phyloP scores from a whole-genome alignment of 768 basidiomycete genomes.

The Mrakia gelida region DNA sequence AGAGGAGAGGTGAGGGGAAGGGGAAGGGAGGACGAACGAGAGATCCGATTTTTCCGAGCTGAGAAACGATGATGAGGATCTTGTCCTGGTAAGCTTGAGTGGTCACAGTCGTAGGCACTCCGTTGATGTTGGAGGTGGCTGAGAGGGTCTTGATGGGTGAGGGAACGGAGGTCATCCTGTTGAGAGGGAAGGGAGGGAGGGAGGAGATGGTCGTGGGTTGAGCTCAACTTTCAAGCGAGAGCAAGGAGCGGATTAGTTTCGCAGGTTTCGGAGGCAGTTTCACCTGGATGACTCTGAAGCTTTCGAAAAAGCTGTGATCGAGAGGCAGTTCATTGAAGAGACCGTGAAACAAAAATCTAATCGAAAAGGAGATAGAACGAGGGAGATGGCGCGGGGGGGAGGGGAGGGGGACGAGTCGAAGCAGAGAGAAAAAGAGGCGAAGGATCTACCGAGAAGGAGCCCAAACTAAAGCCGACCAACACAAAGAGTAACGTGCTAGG shows the following conservation, averaged over 20 bases:
- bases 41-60: conserved; percentile 19
- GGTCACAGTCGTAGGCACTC: background rate
- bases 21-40: background rate
- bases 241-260: background rate
- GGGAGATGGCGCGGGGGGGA: background rate
- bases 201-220: background rate
- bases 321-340: too few species aligned
- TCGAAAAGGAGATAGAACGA: background rate
- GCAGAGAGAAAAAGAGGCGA: background rate
- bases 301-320: too few species aligned
- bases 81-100: conserved; percentile 16
- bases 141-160: conserved; percentile 1
- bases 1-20: background rate
- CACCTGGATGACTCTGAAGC: too few species aligned
- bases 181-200: background rate
- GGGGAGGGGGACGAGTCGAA: background rate
- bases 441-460: too few species aligned
- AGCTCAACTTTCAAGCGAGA: background rate
- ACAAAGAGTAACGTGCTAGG: background rate
- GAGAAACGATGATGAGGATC: conserved; percentile 17
- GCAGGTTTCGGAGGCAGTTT: background rate
- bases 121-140: background rate
- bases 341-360: too few species aligned
- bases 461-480: too few species aligned
- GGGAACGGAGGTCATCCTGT: conserved; percentile 4